Base-by-base conservation (phyloP, 345 rosid genomes). In the Chamaenerion angustifolium region DNA sequence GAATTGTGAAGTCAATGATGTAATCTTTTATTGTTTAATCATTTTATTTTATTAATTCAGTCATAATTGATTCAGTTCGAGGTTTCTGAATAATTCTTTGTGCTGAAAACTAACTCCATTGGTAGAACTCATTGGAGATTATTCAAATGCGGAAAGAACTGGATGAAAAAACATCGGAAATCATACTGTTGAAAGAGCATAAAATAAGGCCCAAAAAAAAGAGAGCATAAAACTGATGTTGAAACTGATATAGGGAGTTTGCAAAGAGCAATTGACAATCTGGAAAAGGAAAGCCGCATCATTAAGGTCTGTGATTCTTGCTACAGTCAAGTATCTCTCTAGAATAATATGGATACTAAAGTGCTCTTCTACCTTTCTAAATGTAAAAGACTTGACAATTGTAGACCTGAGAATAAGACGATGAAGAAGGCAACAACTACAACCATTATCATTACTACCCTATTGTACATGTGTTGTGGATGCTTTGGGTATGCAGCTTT, bases 241-340 rank as follows among this genome's bases (percentile, higher is more conserved):
- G 57, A 61, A 37, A 67, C 72, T 70, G 71, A 63, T 46, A 42
- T 62, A 13, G 75, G 69, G 66, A 74, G 69, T 43, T 68, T 81
- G 61, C 75, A 69, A 56, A 77, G 64, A 51, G 64, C 57, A 43
- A 67, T 80, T 67, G 72, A 68, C 56, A 58, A 74, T 43, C 58
- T 82, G 42, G 82, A 81, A 71, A 80, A 71, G 71, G 96, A 90
- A 68, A 90, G 83, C 58, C 55, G 55, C 53, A 63, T 50, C 45
- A 85, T 83, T 46, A 81, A 81, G 98, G 98, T 86, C 55, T 40
- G 27, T 11, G 11, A 47, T 23, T 23, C 3, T 23, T 23, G 27
- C 27, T 2, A 5, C 27, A 23, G 27, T 23, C 27, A 23, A 23
- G 27, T 23, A 2, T 23, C 2, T 23, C 27, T 23, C 27, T 23